Evolutionary conservation across 805 yeast species (phyloP).

Genomic region (Jamesozyma hellenica): DNA sequence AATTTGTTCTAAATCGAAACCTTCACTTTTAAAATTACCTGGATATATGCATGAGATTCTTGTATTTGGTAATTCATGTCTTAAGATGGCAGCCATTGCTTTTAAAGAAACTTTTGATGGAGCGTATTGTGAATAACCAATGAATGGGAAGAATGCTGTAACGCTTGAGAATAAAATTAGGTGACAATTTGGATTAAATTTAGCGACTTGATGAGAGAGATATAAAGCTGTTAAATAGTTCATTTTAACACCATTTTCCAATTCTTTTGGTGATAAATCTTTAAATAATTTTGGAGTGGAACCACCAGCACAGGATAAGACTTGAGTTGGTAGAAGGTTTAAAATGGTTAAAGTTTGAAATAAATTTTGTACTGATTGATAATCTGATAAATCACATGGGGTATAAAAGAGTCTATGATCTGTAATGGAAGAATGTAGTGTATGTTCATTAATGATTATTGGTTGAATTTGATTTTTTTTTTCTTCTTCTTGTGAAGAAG

Average conservation of each 20-base stretch:
- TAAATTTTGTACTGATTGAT: slow-evolving; percentile 36
- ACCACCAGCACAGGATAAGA: slow-evolving; percentile 82
- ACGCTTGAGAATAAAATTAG: slow-evolving; percentile 64
- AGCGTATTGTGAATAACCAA: slow-evolving; percentile 85
- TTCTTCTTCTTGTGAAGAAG: neutral
- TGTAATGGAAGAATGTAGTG: neutral
- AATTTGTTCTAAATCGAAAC: slow-evolving; percentile 65
- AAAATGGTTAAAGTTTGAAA: slow-evolving; percentile 20
- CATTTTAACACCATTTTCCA: slow-evolving; percentile 50
- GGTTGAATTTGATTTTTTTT: neutral
- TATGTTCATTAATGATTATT: neutral
- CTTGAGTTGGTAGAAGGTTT: slow-evolving; percentile 49
- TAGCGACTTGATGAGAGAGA: slow-evolving; percentile 54
- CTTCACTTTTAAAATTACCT: slow-evolving; percentile 86
- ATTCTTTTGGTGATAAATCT: slow-evolving; percentile 50
- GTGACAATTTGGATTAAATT: slow-evolving; percentile 35
- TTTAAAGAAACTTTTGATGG: slow-evolving; percentile 81
- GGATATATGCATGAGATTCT: slow-evolving; percentile 71
- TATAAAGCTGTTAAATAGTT: slow-evolving; percentile 70
- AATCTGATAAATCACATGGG: slow-evolving; percentile 56
- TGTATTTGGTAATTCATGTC: slow-evolving; percentile 75
- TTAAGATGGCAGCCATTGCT: slow-evolving; percentile 60
- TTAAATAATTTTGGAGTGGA: slow-evolving; percentile 69
- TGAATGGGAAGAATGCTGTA: slow-evolving; percentile 74
- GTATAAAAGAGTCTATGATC: slow-evolving; percentile 34